Conservation (phyloP, 2,329 filamentous ascomycete genomes). For the Alternaria viburni region DNA sequence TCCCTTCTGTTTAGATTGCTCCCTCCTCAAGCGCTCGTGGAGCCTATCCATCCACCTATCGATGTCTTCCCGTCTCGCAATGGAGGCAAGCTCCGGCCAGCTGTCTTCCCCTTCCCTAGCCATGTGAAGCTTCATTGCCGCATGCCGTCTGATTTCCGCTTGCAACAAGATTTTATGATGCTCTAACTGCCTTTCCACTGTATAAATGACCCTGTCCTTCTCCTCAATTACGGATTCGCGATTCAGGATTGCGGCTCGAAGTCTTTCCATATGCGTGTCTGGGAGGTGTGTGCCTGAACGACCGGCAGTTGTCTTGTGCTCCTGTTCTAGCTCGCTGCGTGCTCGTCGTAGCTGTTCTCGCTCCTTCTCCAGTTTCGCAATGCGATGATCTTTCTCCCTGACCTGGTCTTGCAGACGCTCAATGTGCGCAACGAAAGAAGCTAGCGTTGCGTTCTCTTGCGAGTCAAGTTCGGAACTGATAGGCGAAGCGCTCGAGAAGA, state of each 20-base stretch:
- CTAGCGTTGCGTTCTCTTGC: conserved; percentile 30
- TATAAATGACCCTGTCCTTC: conserved; percentile 38
- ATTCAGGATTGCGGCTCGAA: conserved; percentile 36
- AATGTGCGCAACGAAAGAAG: conserved; percentile 35
- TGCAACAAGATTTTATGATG: conserved; percentile 50
- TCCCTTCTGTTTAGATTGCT: conserved; percentile 14
- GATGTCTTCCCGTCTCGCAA: conserved; percentile 43
- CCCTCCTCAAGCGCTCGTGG: conserved; percentile 39
- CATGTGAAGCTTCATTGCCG: conserved; percentile 30
- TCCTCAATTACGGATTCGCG: conserved; percentile 41
- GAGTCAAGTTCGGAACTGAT: conserved; percentile 20
- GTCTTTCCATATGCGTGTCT: conserved; percentile 39
- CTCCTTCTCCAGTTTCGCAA: conserved; percentile 31
- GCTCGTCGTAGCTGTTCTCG: conserved; percentile 24
- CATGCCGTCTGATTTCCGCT: conserved; percentile 50
- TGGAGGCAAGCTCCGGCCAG: conserved; percentile 35
- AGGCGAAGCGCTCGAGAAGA: conserved; percentile 34
- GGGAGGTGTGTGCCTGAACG: conserved; percentile 38
- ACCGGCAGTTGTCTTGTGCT: conserved; percentile 30
- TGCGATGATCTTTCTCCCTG: conserved; percentile 36
- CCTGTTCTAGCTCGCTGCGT: conserved; percentile 26
- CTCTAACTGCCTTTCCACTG: conserved; percentile 47
- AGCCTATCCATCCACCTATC: conserved; percentile 45
- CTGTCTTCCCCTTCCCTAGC: conserved; percentile 27
- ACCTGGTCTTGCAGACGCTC: conserved; percentile 44